phyloP scores from a whole-genome alignment of 129 eudicot species.

The Flaveria ramosissima region DNA sequence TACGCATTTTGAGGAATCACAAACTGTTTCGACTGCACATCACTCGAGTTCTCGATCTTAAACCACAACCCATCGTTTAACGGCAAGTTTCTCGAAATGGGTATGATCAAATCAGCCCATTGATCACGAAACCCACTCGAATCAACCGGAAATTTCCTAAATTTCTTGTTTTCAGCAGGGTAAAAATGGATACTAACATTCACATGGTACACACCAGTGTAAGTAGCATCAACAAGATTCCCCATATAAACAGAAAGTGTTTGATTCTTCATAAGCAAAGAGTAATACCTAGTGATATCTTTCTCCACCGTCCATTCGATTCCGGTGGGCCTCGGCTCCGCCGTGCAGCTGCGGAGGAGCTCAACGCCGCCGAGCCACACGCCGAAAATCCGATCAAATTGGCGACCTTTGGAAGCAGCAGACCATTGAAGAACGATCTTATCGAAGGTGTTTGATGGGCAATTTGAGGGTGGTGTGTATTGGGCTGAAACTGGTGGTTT shows the following conservation, averaged over 20 bases:
- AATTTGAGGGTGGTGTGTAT: conserved; percentile 53
- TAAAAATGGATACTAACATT: conserved; percentile 58
- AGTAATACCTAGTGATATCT: conserved; percentile 68
- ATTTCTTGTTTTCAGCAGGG: conserved; percentile 40
- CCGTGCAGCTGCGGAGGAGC: conserved; percentile 87
- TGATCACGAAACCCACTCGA: conserved; percentile 9
- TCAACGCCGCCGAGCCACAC: conserved; percentile 85
- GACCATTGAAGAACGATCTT: conserved; percentile 67
- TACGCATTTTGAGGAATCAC: conserved; percentile 61
- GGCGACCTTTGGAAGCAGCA: conserved; percentile 73
- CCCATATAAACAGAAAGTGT: conserved; percentile 77
- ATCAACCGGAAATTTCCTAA: neutral
- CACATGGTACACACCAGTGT: conserved; percentile 82
- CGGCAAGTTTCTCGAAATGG: conserved; percentile 67
- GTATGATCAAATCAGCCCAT: conserved; percentile 73
- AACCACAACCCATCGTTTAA: conserved; percentile 86
- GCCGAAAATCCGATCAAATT: conserved; percentile 79
- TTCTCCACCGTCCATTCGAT: conserved; percentile 74
- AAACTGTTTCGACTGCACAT: conserved; percentile 49
- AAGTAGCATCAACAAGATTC: conserved; percentile 62
- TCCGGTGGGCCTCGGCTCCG: conserved; percentile 69
- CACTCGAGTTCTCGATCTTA: conserved; percentile 51
- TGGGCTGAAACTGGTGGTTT: conserved; percentile 56
- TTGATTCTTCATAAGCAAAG: conserved; percentile 56
- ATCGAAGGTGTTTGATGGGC: conserved; percentile 46